phyloP scores from a whole-genome alignment of 257 asterid species.

The Nicotiana sylvestris region DNA sequence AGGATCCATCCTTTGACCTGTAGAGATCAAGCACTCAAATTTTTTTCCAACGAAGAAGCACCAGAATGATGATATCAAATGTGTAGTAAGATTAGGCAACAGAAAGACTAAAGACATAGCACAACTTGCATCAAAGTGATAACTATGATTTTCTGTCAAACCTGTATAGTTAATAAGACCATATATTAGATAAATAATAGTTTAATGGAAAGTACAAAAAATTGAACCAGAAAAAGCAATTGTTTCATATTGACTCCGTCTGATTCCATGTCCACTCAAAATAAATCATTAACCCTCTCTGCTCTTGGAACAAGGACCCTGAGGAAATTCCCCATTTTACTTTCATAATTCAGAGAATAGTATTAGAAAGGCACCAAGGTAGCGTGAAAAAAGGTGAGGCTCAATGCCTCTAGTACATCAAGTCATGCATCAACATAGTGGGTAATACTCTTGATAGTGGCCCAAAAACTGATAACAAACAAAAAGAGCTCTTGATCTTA shows the following conservation, averaged over 20 bases:
- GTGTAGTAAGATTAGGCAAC: slow-evolving; percentile 10
- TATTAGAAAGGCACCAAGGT: not conserved
- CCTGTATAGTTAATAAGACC: not conserved
- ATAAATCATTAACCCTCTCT: not conserved
- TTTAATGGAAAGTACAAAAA: slow-evolving; percentile 1
- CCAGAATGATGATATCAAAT: slow-evolving; percentile 1
- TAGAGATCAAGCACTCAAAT: slow-evolving; percentile 17
- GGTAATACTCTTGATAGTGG: not conserved
- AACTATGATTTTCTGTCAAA: not conserved
- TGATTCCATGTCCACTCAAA: not conserved
- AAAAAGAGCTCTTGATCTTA: not conserved
- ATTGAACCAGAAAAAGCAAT: not conserved
- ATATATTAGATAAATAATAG: not conserved
- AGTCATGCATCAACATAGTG: not conserved
- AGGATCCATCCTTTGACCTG: slow-evolving; percentile 74
- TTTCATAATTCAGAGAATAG: not conserved
- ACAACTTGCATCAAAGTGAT: slow-evolving; percentile 1
- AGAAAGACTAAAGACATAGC: not conserved
- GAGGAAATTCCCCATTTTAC: not conserved
- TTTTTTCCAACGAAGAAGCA: not conserved
- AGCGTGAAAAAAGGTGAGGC: not conserved
- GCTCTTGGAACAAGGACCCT: not conserved
- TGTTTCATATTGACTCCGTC: not conserved
- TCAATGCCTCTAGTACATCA: not conserved
- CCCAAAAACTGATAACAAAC: not conserved